Percentiles rank a stretch among this genome's conserved stretches.
Evolutionary conservation across 2,329 filamentous ascomycete genomes (phyloP).

Genomic region (Sordariomycetes sp.): DNA sequence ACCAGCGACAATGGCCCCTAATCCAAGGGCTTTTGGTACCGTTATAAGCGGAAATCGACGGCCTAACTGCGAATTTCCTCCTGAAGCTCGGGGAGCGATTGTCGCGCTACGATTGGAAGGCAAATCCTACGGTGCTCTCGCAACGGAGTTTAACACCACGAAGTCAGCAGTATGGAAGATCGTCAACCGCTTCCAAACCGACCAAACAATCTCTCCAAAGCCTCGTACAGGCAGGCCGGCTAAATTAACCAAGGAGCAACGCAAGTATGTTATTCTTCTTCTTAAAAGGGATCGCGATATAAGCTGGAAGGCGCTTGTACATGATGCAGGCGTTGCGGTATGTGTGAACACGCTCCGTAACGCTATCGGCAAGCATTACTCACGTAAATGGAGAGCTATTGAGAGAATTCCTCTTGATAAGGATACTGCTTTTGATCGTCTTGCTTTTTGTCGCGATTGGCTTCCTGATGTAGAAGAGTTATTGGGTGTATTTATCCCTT

Average conservation of each 20-base stretch:
- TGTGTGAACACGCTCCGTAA: not conserved
- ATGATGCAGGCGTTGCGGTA: not conserved
- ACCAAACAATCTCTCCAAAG: not conserved
- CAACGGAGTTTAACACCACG: not conserved
- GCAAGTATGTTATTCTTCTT: not conserved
- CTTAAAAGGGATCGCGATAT: no score
- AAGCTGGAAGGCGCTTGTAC: not conserved
- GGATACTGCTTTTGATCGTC: not conserved
- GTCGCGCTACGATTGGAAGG: not conserved
- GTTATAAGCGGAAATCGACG: not conserved
- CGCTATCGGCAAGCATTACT: not conserved
- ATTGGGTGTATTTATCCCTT: not conserved
- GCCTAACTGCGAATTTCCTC: not conserved
- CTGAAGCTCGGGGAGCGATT: not conserved
- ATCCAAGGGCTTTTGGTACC: not conserved
- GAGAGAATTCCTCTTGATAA: not conserved
- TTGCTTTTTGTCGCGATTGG: not conserved
- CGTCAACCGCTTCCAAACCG: not conserved
- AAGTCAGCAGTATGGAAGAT: not conserved
- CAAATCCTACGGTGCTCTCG: not conserved
- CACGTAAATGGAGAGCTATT: not conserved
- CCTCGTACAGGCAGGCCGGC: not conserved
- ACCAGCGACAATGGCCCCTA: not conserved
- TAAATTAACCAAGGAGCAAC: not conserved
- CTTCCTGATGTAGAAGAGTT: not conserved